Conservation (phyloP, 768 basidiomycete genomes). For the Crepidotus variabilis region DNA sequence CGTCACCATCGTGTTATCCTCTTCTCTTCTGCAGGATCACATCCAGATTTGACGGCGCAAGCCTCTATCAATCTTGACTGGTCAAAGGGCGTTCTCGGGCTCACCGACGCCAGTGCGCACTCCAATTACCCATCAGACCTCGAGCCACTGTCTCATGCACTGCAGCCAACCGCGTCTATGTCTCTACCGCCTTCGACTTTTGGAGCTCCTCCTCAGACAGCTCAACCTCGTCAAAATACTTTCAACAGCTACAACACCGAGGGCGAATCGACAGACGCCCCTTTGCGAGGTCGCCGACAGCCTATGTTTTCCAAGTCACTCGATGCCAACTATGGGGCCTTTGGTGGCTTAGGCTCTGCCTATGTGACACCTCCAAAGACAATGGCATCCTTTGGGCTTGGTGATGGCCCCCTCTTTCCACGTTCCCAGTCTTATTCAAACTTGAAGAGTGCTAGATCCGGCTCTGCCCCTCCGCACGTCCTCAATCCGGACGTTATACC, state of each 20-base stretch:
- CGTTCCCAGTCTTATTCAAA: slow-evolving; percentile 9
- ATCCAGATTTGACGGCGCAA: slow-evolving; percentile 47
- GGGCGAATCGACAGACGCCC: background rate
- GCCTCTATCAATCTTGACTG: slow-evolving; percentile 51
- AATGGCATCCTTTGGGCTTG: slow-evolving; percentile 4
- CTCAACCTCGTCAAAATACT: background rate
- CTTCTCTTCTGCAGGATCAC: slow-evolving; percentile 37
- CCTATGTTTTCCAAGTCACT: slow-evolving; percentile 3
- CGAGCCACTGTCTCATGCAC: background rate
- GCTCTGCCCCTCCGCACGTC: background rate
- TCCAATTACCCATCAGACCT: background rate
- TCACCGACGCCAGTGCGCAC: slow-evolving; percentile 3
- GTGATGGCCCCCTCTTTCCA: slow-evolving; percentile 18
- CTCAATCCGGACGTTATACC: background rate
- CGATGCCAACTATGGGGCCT: slow-evolving; percentile 2
- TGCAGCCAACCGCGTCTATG: background rate
- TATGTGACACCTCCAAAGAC: background rate
- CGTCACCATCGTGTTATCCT: slow-evolving; percentile 51
- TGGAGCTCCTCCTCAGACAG: background rate
- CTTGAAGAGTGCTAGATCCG: background rate
- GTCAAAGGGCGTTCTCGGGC: slow-evolving; percentile 17
- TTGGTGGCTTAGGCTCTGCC: background rate
- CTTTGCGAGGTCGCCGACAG: background rate
- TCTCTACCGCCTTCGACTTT: background rate
- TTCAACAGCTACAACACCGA: background rate